phyloP scores from a whole-genome alignment of 345 rosid genomes.

The Ceriops decandra region DNA sequence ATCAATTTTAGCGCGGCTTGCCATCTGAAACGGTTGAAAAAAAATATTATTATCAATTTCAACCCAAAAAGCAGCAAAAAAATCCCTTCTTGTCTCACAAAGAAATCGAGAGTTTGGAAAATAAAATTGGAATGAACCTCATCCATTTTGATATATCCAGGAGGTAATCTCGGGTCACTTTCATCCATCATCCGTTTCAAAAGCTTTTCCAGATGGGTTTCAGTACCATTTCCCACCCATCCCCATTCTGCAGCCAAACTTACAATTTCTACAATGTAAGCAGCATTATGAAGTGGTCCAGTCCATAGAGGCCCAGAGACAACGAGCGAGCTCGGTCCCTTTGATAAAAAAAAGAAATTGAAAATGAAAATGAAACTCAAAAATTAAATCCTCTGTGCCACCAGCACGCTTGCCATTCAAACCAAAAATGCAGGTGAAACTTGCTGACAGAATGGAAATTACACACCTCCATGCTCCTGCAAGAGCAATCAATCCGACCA shows the following conservation, averaged over 20 bases:
- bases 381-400: background rate
- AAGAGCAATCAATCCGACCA: conserved; percentile 57
- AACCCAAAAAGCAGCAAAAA: background rate
- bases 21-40: conserved; percentile 46
- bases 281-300: conserved; percentile 70
- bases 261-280: conserved; percentile 59
- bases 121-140: conserved; percentile 39
- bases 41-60: background rate
- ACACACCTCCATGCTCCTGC: conserved; percentile 41
- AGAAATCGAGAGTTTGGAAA: conserved; percentile 1
- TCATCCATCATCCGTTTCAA: conserved; percentile 69
- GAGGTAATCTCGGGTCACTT: conserved; percentile 69
- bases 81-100: background rate
- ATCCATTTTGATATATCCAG: conserved; percentile 82
- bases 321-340: conserved; percentile 44
- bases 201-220: conserved; percentile 63
- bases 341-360: conserved; percentile 2
- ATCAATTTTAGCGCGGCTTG: conserved; percentile 71
- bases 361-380: background rate
- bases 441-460: too few species aligned
- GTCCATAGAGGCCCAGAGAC: conserved; percentile 83
- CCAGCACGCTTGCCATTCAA: too few species aligned
- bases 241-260: conserved; percentile 65
- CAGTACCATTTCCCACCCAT: conserved; percentile 56
- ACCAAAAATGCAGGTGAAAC: too few species aligned